A percentile compares a stretch with the other conserved stretches of the same genome.
Conservation (phyloP, 75 land plant genomes). For the Sequoia sempervirens region DNA sequence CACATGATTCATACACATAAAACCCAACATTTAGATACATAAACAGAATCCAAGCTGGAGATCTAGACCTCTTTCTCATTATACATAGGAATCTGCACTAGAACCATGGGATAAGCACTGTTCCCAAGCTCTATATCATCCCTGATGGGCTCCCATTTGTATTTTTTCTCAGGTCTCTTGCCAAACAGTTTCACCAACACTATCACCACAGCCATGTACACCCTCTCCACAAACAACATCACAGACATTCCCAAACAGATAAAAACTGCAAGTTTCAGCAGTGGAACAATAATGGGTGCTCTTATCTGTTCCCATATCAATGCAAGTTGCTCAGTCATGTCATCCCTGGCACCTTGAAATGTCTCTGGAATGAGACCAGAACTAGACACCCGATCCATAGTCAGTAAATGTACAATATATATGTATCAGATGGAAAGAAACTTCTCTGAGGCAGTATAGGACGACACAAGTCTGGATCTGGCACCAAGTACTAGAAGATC, state of each 20-base stretch:
- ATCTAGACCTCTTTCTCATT: slow-evolving; percentile 59
- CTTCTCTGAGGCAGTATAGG: background rate
- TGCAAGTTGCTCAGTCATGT: slow-evolving; percentile 7
- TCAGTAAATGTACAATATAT: background rate
- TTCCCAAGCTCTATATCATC: slow-evolving; percentile 41
- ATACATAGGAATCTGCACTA: slow-evolving; percentile 75
- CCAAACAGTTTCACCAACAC: slow-evolving; percentile 36
- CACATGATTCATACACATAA: background rate
- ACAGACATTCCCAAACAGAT: slow-evolving; percentile 54
- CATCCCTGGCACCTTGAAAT: slow-evolving; percentile 5
- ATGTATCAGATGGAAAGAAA: background rate
- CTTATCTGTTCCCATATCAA: slow-evolving; percentile 21
- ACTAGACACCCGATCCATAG: slow-evolving; percentile 7
- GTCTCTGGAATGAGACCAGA: slow-evolving; percentile 5
- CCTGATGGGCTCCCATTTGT: slow-evolving; percentile 44
- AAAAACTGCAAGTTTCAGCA: slow-evolving; percentile 34
- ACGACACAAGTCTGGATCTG: slow-evolving; percentile 1
- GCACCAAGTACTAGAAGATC: background rate
- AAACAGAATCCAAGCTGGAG: background rate
- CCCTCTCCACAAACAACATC: slow-evolving; percentile 68
- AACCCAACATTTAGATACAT: background rate
- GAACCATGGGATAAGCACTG: slow-evolving; percentile 45
- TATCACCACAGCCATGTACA: slow-evolving; percentile 61
- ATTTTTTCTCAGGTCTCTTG: slow-evolving; percentile 37
- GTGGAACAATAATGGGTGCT: slow-evolving; percentile 43